Base-by-base conservation (phyloP, 805 yeast genomes). In the Saturnispora serradocipensis region DNA sequence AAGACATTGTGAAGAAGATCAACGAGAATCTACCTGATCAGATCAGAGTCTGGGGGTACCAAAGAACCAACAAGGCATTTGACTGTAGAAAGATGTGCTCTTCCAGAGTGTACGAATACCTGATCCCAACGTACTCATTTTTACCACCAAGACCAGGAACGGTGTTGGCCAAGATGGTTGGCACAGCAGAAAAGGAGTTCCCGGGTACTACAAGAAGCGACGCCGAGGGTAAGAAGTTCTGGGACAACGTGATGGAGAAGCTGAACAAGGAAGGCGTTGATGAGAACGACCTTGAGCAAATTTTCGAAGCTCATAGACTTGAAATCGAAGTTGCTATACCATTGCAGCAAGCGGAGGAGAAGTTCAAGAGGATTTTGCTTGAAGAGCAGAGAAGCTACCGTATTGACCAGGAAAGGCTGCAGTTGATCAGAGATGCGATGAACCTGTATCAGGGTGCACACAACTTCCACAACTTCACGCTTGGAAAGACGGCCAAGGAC, bases 21-120 rank as follows among this genome's bases (percentile, higher is more conserved):
- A 93, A 93, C 67, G 67, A 73, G 2, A 65, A 72, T 30, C 72
- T 93, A 50, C 99, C 99, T 1, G 89, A 78, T 8, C 90, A 87
- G 55, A 88, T 93, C 57, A 76, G 96, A 56, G 76, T 93, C 11
- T 93, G 98, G 98, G 97, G 96, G 20, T 81, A 84, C 55, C 87
- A 83, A 64, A 77, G 98, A 60, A 85, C 87, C 10, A 90, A 90
- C 66, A 87, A 88, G 61, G 80, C 90, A 0, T 93, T 93, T 67
- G 98, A 93, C 67, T 89, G 97, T 68, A 77, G 98, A 58, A 89
- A 88, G 65, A 80, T 89, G 85, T 93, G 99, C 71, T 84, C 93
- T 3, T 88, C 97, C n/a, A 80, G 99, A 65, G 76, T 95, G 55
- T 93, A 93, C 67, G 99, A 93, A 71, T 93, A 93, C 64, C 69